Percentiles rank a stretch among this genome's conserved stretches.
Evolutionary conservation across 257 asterid species (phyloP).

Genomic region (Capsicum chinense): DNA sequence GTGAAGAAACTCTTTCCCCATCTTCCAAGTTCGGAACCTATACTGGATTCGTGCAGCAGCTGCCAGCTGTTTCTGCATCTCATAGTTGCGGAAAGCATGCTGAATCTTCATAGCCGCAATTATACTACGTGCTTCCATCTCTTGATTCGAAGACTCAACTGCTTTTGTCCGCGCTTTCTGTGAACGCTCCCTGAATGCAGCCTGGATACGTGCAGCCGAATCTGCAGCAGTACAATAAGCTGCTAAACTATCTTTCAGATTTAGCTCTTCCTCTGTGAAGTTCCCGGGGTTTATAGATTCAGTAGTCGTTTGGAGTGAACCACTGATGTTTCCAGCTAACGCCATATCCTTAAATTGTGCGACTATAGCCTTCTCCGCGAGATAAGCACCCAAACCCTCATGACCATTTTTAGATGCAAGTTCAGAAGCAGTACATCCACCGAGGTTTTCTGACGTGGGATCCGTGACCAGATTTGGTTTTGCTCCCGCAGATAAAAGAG

Average conservation of each 20-base stretch:
- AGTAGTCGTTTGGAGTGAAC: conserved; percentile 57
- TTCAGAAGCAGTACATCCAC: conserved; percentile 87
- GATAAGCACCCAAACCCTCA: conserved; percentile 94
- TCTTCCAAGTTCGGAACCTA: conserved; percentile 89
- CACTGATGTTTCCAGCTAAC: conserved; percentile 73
- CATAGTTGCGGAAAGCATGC: conserved; percentile 87
- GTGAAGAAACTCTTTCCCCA: conserved; percentile 77
- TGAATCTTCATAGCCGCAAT: conserved; percentile 98
- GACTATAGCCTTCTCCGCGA: conserved; percentile 91
- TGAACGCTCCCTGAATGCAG: conserved; percentile 70
- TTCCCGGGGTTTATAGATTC: conserved; percentile 49
- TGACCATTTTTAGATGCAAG: conserved; percentile 79
- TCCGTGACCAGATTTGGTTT: conserved; percentile 91
- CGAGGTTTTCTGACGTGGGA: conserved; percentile 75
- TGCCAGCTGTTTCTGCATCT: conserved; percentile 64
- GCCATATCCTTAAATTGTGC: conserved; percentile 69
- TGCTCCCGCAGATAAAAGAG: conserved; percentile 91
- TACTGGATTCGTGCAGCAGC: conserved; percentile 94
- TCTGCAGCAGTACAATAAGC: conserved; percentile 93
- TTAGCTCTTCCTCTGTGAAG: conserved; percentile 68
- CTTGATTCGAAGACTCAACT: conserved; percentile 68
- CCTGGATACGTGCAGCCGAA: conserved; percentile 72
- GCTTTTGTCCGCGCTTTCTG: conserved; percentile 42
- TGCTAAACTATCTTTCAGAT: conserved; percentile 77
- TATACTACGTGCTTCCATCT: conserved; percentile 77